Evolutionary conservation across 2,329 filamentous ascomycete genomes (phyloP), one percentile per base, ranked within the genome.

Genomic region (Trichoderma asperellum): DNA sequence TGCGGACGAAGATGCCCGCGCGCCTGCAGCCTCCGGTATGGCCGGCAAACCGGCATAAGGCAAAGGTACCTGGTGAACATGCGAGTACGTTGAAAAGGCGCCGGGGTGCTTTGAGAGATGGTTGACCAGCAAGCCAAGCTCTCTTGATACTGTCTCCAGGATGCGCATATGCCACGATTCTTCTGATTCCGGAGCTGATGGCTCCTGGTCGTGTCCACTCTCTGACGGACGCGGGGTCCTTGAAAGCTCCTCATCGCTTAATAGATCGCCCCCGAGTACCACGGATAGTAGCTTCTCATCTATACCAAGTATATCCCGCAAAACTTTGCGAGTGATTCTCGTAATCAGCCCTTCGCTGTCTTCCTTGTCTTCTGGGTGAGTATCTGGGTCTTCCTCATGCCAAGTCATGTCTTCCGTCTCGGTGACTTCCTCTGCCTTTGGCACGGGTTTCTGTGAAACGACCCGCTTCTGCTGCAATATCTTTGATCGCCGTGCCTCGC

Each of bases 281-380:
- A 97, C 89, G 0, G 92, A 92, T 10, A 99, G 85, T 24, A 96
- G 84, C 61, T 88, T 87, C 72, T 97, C 93, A 74, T 98, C 94
- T 68, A 99, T 92, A 10, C 95, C 95, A 77, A 98, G 92, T 55
- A 99, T 82, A 76, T 97, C 94, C 64, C 90, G 88, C 74, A 99
- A 93, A 34, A 98, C 91, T 75, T 90, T 93, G 69, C 92, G 88
- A 2, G 95, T 97, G 61, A 98, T 88, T 12, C 91, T 88, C 71
- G 90, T 89, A 88, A 93, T 93, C 73, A 96, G 87, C 0, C 91
- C 90, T 72, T 93, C 89, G 53, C 85, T 83, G 5, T 83, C 79
- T 14, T 80, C 76, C 1, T 80, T 78, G 43, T 84, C 82, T 68
- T 88, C 84, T 34, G 87, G 57, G 7, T 70, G 63, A 43, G 59